Evolutionary conservation across 345 rosid species (phyloP).

Genomic region (Cardamine chenopodiifolia): DNA sequence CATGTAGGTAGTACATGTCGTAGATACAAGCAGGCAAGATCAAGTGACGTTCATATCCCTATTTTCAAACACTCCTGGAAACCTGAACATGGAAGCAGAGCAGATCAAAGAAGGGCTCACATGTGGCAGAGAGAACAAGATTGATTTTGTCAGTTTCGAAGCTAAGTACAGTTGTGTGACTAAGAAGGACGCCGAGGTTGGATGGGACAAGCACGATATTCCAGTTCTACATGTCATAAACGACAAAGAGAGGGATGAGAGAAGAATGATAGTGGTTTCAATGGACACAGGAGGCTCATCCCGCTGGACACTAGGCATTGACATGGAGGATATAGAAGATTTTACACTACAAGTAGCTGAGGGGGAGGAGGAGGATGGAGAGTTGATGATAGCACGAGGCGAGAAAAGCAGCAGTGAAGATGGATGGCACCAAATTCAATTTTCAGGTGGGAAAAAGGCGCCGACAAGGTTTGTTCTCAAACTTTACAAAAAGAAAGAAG

Average conservation of each 20-base stretch:
- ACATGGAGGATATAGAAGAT: slow-evolving; percentile 72
- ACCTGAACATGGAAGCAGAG: slow-evolving; percentile 68
- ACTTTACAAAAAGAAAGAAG: slow-evolving; percentile 49
- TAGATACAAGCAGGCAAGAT: slow-evolving; percentile 65
- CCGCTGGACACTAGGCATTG: slow-evolving; percentile 90
- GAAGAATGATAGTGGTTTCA: slow-evolving; percentile 53
- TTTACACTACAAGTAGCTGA: slow-evolving; percentile 60
- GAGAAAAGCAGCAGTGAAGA: slow-evolving; percentile 52
- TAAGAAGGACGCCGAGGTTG: slow-evolving; percentile 54
- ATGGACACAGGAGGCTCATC: slow-evolving; percentile 67
- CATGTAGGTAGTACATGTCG: slow-evolving; percentile 82
- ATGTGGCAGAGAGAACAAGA: slow-evolving; percentile 68
- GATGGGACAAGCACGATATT: slow-evolving; percentile 73
- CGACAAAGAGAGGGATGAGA: slow-evolving; percentile 45
- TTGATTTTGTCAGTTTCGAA: slow-evolving; percentile 78
- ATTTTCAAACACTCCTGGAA: slow-evolving; percentile 87
- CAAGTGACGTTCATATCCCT: slow-evolving; percentile 64
- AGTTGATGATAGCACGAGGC: slow-evolving; percentile 59
- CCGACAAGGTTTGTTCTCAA: slow-evolving; percentile 60
- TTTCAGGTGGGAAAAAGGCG: slow-evolving; percentile 75
- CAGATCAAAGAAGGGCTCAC: slow-evolving; percentile 68
- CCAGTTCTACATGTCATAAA: slow-evolving; percentile 56
- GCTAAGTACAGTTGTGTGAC: slow-evolving; percentile 79
- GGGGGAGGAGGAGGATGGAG: slow-evolving; percentile 45
- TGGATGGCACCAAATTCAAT: slow-evolving; percentile 88